Evolutionary conservation across 2,329 filamentous ascomycete species (phyloP).

Genomic region (Teratosphaeria destructans): DNA sequence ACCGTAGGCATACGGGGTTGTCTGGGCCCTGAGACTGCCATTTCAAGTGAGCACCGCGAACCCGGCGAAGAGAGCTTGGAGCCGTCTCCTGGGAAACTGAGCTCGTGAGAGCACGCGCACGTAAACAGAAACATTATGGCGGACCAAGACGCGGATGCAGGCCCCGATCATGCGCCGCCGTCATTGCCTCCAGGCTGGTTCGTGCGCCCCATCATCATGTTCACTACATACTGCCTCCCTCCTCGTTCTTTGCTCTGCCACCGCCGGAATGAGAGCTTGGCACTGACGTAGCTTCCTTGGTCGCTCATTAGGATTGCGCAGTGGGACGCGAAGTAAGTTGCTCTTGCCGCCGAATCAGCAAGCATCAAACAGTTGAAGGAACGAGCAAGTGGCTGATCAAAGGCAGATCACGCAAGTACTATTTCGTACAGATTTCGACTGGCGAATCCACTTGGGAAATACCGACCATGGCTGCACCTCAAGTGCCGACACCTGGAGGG

Average conservation of each 20-base stretch:
- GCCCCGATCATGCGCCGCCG: slow-evolving; percentile 28
- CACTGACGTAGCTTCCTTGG: slow-evolving; percentile 23
- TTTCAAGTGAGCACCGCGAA: neutral
- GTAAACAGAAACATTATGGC: slow-evolving; percentile 15
- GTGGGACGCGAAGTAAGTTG: slow-evolving; percentile 30
- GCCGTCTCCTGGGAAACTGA: neutral
- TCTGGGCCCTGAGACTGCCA: neutral
- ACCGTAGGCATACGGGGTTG: neutral
- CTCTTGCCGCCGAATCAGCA: neutral
- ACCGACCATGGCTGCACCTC: slow-evolving; percentile 28
- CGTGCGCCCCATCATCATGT: slow-evolving; percentile 7
- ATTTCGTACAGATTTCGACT: slow-evolving; percentile 33
- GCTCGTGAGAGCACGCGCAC: neutral
- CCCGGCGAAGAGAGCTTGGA: neutral
- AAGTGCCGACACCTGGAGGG: slow-evolving; percentile 27
- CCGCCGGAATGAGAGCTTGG: slow-evolving; percentile 13
- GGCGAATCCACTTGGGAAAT: slow-evolving; percentile 32
- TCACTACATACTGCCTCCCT: slow-evolving; percentile 4
- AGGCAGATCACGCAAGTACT: slow-evolving; percentile 30
- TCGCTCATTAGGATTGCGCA: slow-evolving; percentile 28
- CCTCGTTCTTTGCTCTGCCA: neutral
- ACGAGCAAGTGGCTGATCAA: slow-evolving; percentile 2
- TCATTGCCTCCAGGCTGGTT: slow-evolving; percentile 31
- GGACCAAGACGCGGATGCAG: slow-evolving; percentile 25
- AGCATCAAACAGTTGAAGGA: neutral